Evolutionary conservation across 73 alveolate genomes (phyloP), one percentile per base, ranked within the genome.

Genomic region (Paramecium sonneborni): DNA sequence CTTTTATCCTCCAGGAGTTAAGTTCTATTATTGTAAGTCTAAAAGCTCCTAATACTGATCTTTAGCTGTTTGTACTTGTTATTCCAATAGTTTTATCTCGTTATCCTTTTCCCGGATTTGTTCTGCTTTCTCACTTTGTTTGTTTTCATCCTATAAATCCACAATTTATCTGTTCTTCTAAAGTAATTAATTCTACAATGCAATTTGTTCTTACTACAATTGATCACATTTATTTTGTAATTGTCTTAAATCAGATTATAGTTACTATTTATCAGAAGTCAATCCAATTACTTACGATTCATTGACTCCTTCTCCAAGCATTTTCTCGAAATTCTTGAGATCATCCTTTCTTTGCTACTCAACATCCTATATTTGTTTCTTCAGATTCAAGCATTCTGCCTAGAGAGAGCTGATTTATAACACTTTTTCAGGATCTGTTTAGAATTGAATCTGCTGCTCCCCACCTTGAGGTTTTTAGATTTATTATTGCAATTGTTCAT

Each of bases 281-380:
- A 74, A 38, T 1, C 37, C 10, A 74, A 38, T 43, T 3, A 74
- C 28, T 43, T 35, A 15, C 9, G 35, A 14, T 35, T 74, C 87
- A 35, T 74, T 74, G 30, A 35, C 87, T n/a, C 56, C 87, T 35
- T 38, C 62, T 21, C 67, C 87, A 35, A 74, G 18, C 32, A 38
- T 74, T 30, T 74, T 38, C 23, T 35, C 34, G 34, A 74, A 32
- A 21, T 18, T n/a, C 26, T 74, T 35, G 7, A 30, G 58, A 43
- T 74, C 87, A 30, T 74, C 57, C 58, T 74, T 35, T 38, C 87
- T 74, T 38, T 74, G 20, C 46, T 74, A 21, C 8, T 74, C 67
- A 21, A 74, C 58, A 28, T 74, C 87, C 35, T 28, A 30, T n/a
- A 74, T 35, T 32, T 74, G 38, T 18, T 74, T 32, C 46, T 74